Evolutionary conservation across 345 rosid genomes (phyloP).

Genomic region (Lagerstroemia speciosa): DNA sequence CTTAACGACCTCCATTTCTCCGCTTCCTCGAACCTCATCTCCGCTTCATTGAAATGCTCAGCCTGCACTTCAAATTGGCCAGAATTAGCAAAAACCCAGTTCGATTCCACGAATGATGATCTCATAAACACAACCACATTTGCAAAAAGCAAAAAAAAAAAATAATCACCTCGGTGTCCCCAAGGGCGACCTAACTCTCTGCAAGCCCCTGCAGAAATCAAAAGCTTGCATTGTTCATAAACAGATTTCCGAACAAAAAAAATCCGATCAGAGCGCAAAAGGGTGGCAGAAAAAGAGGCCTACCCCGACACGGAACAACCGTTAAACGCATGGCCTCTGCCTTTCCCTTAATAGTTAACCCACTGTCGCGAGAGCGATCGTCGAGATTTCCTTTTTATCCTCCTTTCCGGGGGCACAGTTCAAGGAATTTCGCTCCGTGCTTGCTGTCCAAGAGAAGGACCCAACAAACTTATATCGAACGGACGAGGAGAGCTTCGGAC

Average conservation of each 20-base stretch:
- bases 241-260: background rate
- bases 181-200: background rate
- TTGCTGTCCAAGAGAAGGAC: background rate
- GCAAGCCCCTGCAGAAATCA: background rate
- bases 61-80: background rate
- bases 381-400: background rate
- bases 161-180: background rate
- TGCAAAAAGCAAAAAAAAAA: background rate
- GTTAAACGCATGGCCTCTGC: slow-evolving; percentile 1
- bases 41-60: slow-evolving; percentile 39
- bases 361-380: background rate
- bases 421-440: background rate
- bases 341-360: background rate
- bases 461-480: background rate
- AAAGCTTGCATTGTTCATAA: background rate
- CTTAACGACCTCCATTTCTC: slow-evolving; percentile 69
- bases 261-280: background rate
- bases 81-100: background rate
- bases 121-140: slow-evolving; percentile 6
- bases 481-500: background rate
- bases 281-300: background rate
- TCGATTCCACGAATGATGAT: background rate
- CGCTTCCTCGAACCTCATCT: slow-evolving; percentile 43
- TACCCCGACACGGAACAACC: slow-evolving; percentile 8
- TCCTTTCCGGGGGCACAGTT: background rate